These are phyloP conservation scores for Chlamydomonas eustigma DNA, from an alignment of 139 green algal genomes.

Conservation along the genomic window DNA sequence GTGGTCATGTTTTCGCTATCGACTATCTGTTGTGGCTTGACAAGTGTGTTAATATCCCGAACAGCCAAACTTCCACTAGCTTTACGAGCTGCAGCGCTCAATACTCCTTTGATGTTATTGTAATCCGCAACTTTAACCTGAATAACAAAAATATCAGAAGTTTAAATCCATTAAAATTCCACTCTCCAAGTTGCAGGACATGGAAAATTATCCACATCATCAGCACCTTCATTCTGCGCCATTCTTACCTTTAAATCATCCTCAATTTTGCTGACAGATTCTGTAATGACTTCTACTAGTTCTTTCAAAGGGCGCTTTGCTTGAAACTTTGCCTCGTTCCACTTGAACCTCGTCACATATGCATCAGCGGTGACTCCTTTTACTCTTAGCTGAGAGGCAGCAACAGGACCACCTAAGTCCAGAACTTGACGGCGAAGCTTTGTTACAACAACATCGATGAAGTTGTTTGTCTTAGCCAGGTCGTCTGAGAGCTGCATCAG, in stretches of 20 bases:
- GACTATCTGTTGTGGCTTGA: slow-evolving; percentile 69
- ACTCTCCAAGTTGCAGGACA: background rate
- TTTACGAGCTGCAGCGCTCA: slow-evolving; percentile 74
- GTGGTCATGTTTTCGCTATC: slow-evolving; percentile 92
- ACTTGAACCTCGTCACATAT: slow-evolving; percentile 83
- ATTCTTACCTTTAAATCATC: slow-evolving; percentile 93
- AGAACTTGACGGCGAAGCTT: slow-evolving; percentile 73
- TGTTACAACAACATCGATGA: slow-evolving; percentile 77
- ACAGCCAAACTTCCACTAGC: slow-evolving; percentile 83
- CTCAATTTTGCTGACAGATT: slow-evolving; percentile 84
- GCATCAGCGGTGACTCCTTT: slow-evolving; percentile 64
- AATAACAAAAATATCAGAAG: too few species aligned
- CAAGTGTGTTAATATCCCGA: slow-evolving; percentile 43
- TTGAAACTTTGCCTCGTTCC: slow-evolving; percentile 97
- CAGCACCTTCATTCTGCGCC: background rate
- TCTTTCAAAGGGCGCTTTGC: slow-evolving; percentile 78
- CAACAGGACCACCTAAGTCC: slow-evolving; percentile 19
- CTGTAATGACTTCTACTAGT: slow-evolving; percentile 83
- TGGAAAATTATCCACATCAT: background rate
- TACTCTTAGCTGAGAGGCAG: slow-evolving; percentile 32
- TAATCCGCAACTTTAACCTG: slow-evolving; percentile 82
- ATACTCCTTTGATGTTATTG: slow-evolving; percentile 69
- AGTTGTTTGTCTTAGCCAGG: slow-evolving; percentile 74
- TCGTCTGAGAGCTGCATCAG: slow-evolving; percentile 89
- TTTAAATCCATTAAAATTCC: too few species aligned